A percentile compares a stretch with the other conserved stretches of the same genome.
Conservation (phyloP, 2,329 filamentous ascomycete genomes). For the Cryphonectria japonica region DNA sequence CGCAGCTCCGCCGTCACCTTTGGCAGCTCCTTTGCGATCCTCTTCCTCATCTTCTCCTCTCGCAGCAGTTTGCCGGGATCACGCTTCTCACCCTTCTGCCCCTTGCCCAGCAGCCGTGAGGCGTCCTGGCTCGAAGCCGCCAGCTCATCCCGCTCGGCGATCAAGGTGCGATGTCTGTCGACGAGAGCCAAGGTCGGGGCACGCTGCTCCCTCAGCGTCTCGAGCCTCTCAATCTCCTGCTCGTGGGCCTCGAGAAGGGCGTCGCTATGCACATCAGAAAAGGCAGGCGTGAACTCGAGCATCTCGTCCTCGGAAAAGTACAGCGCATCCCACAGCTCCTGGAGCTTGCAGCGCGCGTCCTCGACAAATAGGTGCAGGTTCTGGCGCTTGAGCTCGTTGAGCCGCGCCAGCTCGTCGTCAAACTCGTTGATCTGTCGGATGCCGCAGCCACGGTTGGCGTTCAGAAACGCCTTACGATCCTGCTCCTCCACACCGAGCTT, state of each 20-base stretch:
- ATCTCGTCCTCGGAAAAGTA: constrained; percentile 98
- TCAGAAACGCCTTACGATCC: constrained; percentile 84
- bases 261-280: constrained; percentile 96
- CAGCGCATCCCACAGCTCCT: constrained; percentile 91
- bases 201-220: constrained; percentile 83
- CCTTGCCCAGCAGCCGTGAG: constrained; percentile 87
- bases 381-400: constrained; percentile 93
- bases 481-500: constrained; percentile 81
- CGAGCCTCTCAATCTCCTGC: constrained; percentile 81
- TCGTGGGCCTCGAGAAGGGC: constrained; percentile 94
- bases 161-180: constrained; percentile 79
- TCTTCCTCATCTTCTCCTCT: constrained; percentile 98
- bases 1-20: constrained; percentile 86
- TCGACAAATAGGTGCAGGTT: constrained; percentile 96
- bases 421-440: constrained; percentile 93
- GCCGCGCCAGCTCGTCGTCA: constrained; percentile 81
- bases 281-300: constrained; percentile 95
- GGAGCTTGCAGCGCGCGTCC: constrained; percentile 85
- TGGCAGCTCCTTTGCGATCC: constrained; percentile 92
- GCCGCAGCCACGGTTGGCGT: constrained; percentile 86
- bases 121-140: constrained; percentile 93
- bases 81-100: constrained; percentile 89
- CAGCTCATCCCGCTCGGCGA: constrained; percentile 85
- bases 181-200: constrained; percentile 81
- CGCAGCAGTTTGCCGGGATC: constrained; percentile 92